Conservation (phyloP, 129 eudicot species). For the Ambrosia artemisiifolia region DNA sequence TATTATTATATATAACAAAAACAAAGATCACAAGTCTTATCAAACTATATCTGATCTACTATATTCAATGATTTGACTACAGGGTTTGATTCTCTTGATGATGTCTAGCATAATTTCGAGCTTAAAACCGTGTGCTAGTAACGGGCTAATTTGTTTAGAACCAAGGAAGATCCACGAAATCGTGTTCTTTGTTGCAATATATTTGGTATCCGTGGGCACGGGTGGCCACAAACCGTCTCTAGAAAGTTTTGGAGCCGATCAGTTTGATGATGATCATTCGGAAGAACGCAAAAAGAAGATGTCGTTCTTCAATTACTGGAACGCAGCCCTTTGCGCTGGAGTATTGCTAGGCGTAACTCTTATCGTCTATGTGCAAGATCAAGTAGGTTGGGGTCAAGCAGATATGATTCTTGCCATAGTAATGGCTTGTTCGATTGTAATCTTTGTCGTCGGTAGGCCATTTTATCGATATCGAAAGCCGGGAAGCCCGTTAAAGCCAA, state of each 20-base stretch:
- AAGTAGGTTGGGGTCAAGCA: slow-evolving; percentile 68
- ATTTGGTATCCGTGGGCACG: slow-evolving; percentile 65
- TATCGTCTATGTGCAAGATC: slow-evolving; percentile 67
- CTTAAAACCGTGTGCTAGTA: slow-evolving; percentile 56
- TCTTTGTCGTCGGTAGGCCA: slow-evolving; percentile 64
- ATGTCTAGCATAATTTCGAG: slow-evolving; percentile 58
- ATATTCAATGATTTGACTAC: slow-evolving; percentile 5
- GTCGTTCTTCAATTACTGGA: slow-evolving; percentile 94
- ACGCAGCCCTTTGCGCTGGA: slow-evolving; percentile 60
- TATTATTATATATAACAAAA: not conserved
- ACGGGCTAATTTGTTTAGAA: slow-evolving; percentile 42
- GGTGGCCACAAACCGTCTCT: slow-evolving; percentile 87
- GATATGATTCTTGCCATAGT: slow-evolving; percentile 47
- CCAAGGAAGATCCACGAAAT: slow-evolving; percentile 53
- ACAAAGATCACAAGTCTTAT: not conserved
- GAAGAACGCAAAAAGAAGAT: slow-evolving; percentile 62
- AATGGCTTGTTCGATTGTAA: slow-evolving; percentile 48
- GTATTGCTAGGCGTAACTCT: slow-evolving; percentile 67
- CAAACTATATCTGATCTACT: not conserved
- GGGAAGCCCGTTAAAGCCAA: slow-evolving; percentile 62
- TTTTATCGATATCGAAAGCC: slow-evolving; percentile 58
- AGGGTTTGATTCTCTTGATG: slow-evolving; percentile 70
- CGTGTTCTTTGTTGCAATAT: slow-evolving; percentile 60
- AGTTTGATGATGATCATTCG: slow-evolving; percentile 73
- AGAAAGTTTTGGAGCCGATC: slow-evolving; percentile 93